Percentiles rank a stretch among this genome's conserved stretches.
These are phyloP conservation scores for Uromyces viciae-fabae DNA, from an alignment of 1,284 basidiomycete genomes.

Conservation along the genomic window DNA sequence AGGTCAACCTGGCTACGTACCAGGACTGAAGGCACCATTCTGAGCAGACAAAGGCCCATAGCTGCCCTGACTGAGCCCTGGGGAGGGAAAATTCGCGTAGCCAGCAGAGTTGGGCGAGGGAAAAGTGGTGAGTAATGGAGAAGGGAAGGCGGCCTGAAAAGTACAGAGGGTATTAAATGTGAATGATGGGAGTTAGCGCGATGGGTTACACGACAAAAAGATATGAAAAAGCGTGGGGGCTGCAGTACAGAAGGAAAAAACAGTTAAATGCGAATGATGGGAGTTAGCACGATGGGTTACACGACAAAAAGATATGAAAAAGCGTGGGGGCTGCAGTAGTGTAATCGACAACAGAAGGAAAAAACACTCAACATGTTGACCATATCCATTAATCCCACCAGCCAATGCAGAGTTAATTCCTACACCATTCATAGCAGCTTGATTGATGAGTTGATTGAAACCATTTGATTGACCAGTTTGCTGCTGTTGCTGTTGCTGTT, in stretches of 20 bases:
- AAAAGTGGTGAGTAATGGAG: constrained; percentile 44
- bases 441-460: constrained; percentile 37
- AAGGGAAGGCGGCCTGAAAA: constrained; percentile 37
- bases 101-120: constrained; percentile 47
- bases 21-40: constrained; percentile 45
- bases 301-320: not conserved
- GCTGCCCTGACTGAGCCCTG: constrained; percentile 43
- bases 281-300: not conserved
- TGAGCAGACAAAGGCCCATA: constrained; percentile 45
- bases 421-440: constrained; percentile 25
- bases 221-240: not conserved
- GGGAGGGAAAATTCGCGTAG: constrained; percentile 46
- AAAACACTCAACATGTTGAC: constrained; percentile 34
- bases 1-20: not conserved
- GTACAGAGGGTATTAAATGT: not conserved
- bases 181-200: not conserved
- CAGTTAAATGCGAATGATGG: not conserved
- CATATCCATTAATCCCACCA: constrained; percentile 32
- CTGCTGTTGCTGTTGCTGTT: constrained; percentile 43
- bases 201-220: not conserved
- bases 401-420: constrained; percentile 39
- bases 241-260: not conserved
- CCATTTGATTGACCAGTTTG: constrained; percentile 41
- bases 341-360: not conserved
- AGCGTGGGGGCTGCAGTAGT: not conserved